Evolutionary conservation across 176 grass and related monocot genomes (phyloP), one percentile per base, ranked within the genome.

Genomic region (Oryza punctata): DNA sequence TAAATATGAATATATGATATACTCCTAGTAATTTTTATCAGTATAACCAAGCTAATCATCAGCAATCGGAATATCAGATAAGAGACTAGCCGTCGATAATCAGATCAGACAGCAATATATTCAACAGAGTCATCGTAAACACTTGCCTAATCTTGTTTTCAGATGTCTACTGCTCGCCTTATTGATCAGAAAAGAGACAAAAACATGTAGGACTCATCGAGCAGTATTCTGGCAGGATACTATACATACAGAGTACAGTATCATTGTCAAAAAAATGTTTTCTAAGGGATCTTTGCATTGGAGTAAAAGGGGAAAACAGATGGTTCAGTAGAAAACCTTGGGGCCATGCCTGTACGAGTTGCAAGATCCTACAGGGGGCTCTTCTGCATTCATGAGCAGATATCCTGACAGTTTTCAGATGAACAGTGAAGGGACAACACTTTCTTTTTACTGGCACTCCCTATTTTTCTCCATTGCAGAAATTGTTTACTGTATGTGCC

Each of bases 331-430:
- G 40, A 74, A 75, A 75, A 33, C 4, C 6, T 75, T 75, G 9
- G 18, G 35, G 12, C 70, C 41, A 72, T 21, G 15, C 27, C 15
- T 38, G 68, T 41, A 43, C 24, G 23, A 44, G 12, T 14, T 23
- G 37, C 23, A 81, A 57, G 14, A 81, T 60, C 10, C 40, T 50
- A n/a, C 24, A 27, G 57, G 67, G 18, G 49, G 26, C 65, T 19
- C 57, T 63, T 12, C 38, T 38, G 54, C 40, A 65, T 65, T 64
- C 13, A 79, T 38, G 26, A 15, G 21, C 38, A 15, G 7, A 60
- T 79, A 12, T 30, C 77, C 41, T 66, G 76, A 66, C 68, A 33
- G 15, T 12, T 69, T 69, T 85, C 37, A 61, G 65, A 32, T 25
- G 49, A 63, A 12, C 66, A 64, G 21, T 23, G 44, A 29, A 75